Evolutionary conservation across 108 stramenopile genomes (phyloP).

Genomic region (Pseudonitzschia pungens): DNA sequence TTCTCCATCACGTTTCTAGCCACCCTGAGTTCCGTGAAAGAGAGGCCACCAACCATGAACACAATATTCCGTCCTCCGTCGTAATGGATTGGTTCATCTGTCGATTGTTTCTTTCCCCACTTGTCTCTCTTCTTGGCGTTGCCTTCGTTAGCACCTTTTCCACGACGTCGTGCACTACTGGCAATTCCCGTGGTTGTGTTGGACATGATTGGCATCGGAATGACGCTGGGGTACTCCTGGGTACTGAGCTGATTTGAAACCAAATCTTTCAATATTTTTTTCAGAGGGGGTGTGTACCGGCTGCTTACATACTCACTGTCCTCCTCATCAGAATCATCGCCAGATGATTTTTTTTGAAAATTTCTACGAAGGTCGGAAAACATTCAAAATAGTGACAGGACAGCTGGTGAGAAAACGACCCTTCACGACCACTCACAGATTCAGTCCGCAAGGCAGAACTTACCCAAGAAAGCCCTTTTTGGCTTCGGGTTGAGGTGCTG

Average conservation of each 20-base stretch:
- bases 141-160: conserved; percentile 24
- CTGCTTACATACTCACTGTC: conserved; percentile 78
- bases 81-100: conserved; percentile 40
- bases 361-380: background rate
- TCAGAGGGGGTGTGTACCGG: conserved; percentile 79
- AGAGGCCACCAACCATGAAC: conserved; percentile 88
- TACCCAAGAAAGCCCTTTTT: conserved; percentile 38
- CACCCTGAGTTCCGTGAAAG: conserved; percentile 82
- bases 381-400: background rate
- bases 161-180: conserved; percentile 25
- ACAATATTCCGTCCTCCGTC: conserved; percentile 79
- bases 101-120: conserved; percentile 23
- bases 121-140: conserved; percentile 34
- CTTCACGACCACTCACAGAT: background rate
- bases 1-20: conserved; percentile 78
- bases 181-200: conserved; percentile 25
- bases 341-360: background rate
- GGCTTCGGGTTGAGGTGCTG: conserved; percentile 32
- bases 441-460: background rate
- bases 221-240: conserved; percentile 86
- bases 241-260: conserved; percentile 63
- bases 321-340: conserved; percentile 39
- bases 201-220: conserved; percentile 65
- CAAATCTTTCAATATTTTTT: conserved; percentile 67
- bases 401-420: background rate